Evolutionary conservation across 257 asterid genomes (phyloP), one percentile per base, ranked within the genome.

Genomic region (Gynochthodes officinalis): DNA sequence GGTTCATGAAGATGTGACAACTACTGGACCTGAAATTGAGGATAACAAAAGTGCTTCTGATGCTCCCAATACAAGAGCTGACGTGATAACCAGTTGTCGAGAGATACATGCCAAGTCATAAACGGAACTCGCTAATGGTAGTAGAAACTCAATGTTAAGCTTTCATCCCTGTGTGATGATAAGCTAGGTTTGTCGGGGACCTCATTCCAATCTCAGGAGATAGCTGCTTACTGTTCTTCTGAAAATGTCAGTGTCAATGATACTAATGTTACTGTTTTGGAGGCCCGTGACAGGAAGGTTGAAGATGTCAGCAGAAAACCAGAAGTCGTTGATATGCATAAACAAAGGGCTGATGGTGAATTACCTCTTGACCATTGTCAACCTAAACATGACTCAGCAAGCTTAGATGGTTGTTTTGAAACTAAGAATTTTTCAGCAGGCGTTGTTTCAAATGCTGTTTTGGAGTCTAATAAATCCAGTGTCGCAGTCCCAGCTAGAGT

Each of bases 331-430:
- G 75, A 71, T 76, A 62, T 75, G 50, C 83, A 77, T 44, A 73
- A 73, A 54, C 84, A 76, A 67, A 76, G 83, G 67, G 77, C 73
- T 81, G 82, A 82, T 61, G 87, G 83, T 66, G 89, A 78, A 75
- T 81, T 82, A 69, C 77, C 81, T 58, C 73, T 53, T 62, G 73
- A 60, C 75, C 77, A 76, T 48, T 75, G 65, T 75, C 84, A 73
- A 72, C 44, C 89, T 63, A 83, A 77, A 78, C 78, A 65, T 72
- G 92, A 83, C 74, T 74, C 84, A 61, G 65, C 79, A 19, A 76
- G 81, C 32, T 72, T 84, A 25, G 97, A 89, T 75, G 85, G 80
- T 76, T 60, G 87, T n/a, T 23, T 72, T 19, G 92, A 75, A 67
- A 72, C 86, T 43, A 82, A 80, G 80, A 86, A 84, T 79, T 77